Conservation (phyloP, 2,329 filamentous ascomycete species). For the Trichoderma pleuroti region DNA sequence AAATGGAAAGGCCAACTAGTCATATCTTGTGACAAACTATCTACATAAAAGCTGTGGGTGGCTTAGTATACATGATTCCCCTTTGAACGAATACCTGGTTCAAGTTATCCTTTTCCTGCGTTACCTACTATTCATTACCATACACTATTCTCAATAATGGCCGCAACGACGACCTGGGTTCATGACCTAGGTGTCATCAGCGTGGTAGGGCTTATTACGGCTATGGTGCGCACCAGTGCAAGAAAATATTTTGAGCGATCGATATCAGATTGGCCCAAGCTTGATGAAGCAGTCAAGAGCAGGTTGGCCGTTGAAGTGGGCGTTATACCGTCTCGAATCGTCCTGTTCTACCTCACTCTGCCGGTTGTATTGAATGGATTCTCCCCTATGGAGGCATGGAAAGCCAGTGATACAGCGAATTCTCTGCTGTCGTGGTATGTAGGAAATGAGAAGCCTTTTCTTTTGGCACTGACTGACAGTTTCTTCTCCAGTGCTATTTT, state of each 20-base stretch:
- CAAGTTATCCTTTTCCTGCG: background rate
- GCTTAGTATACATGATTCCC: background rate
- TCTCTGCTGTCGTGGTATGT: background rate
- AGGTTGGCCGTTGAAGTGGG: background rate
- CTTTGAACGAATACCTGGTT: background rate
- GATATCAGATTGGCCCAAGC: background rate
- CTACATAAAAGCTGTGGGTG: background rate
- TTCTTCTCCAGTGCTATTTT: background rate
- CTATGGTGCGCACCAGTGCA: background rate
- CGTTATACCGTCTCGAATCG: background rate
- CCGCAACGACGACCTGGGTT: background rate
- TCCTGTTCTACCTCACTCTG: background rate
- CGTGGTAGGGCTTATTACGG: background rate
- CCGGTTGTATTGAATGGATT: background rate
- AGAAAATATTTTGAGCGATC: background rate
- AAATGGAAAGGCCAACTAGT: background rate
- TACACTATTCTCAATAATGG: background rate
- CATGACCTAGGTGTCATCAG: background rate
- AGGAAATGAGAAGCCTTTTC: background rate
- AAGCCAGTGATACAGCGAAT: background rate
- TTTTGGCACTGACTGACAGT: background rate
- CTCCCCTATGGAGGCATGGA: background rate
- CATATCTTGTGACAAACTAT: background rate
- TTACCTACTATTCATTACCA: no score
- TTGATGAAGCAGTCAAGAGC: background rate